Conservation (phyloP, 345 rosid species). For the Aethionema arabicum region DNA sequence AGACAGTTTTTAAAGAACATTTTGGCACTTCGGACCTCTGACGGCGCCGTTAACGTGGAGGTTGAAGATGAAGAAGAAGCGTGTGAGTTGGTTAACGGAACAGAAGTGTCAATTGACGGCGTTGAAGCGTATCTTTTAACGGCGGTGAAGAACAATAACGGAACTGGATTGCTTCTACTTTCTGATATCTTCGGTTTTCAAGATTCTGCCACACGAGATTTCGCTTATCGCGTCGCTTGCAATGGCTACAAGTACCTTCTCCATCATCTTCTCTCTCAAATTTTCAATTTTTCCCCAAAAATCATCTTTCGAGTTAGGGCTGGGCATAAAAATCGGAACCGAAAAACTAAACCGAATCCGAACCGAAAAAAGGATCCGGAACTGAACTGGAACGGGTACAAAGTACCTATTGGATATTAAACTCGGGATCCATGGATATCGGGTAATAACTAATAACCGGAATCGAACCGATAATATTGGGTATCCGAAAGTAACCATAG, state of each 20-base stretch:
- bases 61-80: slow-evolving; percentile 60
- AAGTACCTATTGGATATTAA: no score
- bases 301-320: no score
- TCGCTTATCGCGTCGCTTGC: slow-evolving; percentile 88
- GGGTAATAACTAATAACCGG: no score
- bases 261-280: neutral
- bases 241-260: slow-evolving; percentile 76
- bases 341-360: no score
- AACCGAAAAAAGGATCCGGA: no score
- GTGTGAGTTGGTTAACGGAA: slow-evolving; percentile 73
- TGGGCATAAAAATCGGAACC: no score
- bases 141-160: slow-evolving; percentile 86
- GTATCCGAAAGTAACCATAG: no score
- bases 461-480: no score
- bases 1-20: neutral
- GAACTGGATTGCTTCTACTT: slow-evolving; percentile 64
- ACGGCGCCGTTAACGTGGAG: slow-evolving; percentile 37
- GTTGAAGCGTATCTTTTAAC: slow-evolving; percentile 66
- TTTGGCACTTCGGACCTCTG: slow-evolving; percentile 22
- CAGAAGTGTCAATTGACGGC: slow-evolving; percentile 57
- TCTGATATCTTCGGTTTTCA: slow-evolving; percentile 79
- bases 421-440: no score
- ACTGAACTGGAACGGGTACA: no score
- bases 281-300: neutral
- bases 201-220: slow-evolving; percentile 79